phyloP scores from a whole-genome alignment of 495 filamentous ascomycete species.

The Penicillium desertorum region DNA sequence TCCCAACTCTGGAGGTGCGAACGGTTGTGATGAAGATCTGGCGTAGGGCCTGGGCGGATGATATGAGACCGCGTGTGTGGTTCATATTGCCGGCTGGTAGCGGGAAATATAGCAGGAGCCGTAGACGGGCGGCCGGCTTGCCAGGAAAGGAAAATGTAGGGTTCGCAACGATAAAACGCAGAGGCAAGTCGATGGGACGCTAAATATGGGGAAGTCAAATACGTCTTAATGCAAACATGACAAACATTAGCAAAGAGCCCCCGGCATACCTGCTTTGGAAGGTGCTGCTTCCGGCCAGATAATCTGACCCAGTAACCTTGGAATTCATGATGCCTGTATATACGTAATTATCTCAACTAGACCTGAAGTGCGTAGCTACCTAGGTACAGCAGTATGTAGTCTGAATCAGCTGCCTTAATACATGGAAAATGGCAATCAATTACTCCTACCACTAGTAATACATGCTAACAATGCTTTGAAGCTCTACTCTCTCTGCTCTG shows the following conservation, averaged over 20 bases:
- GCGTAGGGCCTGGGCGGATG: conserved; percentile 41
- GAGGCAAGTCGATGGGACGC: background rate
- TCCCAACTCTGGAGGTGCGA: conserved; percentile 17
- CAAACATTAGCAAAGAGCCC: background rate
- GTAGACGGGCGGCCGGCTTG: background rate
- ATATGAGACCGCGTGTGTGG: conserved; percentile 40
- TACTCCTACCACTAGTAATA: background rate
- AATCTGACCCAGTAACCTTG: too few species aligned
- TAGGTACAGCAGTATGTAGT: background rate
- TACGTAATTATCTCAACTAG: background rate
- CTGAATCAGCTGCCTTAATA: background rate
- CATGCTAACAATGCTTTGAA: background rate
- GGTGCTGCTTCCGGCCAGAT: background rate
- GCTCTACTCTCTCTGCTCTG: background rate
- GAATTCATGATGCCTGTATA: background rate
- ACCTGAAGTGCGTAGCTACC: too few species aligned
- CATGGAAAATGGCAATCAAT: background rate
- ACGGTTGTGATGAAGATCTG: conserved; percentile 35
- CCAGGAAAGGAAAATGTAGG: background rate
- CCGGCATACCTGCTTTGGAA: background rate
- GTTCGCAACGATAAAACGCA: background rate
- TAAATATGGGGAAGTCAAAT: conserved; percentile 5
- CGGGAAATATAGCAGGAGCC: background rate
- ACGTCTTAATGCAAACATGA: background rate
- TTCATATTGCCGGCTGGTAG: conserved; percentile 30